Conservation (phyloP, 805 yeast species). For the Jamesozyma gamospora region DNA sequence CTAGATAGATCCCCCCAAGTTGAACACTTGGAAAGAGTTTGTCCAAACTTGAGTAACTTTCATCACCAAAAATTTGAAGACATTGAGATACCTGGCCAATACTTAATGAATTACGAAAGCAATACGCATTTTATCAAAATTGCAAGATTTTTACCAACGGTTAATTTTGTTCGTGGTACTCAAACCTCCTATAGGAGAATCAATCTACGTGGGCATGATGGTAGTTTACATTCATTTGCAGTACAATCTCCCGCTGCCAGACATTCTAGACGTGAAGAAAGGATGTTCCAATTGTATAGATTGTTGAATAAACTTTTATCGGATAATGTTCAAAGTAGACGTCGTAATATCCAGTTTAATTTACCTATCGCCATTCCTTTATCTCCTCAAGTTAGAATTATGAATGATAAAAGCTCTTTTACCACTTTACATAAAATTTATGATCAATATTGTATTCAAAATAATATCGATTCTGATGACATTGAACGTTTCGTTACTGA, state of each 20-base stretch:
- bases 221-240: constrained; percentile 83
- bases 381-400: constrained; percentile 86
- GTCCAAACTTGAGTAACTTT: constrained; percentile 93
- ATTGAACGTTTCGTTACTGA: constrained; percentile 81
- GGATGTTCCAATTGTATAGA: constrained; percentile 84
- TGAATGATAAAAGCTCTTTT: constrained; percentile 70
- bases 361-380: constrained; percentile 88
- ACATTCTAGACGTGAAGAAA: constrained; percentile 92
- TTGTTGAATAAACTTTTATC: constrained; percentile 74
- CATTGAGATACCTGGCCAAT: constrained; percentile 95
- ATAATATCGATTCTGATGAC: constrained; percentile 71
- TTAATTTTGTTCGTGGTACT: constrained; percentile 82
- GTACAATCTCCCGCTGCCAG: constrained; percentile 97
- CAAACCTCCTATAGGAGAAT: constrained; percentile 84
- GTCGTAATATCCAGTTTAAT: constrained; percentile 75
- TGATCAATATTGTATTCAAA: constrained; percentile 72
- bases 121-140: constrained; percentile 87
- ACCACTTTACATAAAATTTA: constrained; percentile 72
- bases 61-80: constrained; percentile 98
- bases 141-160: constrained; percentile 81
- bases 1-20: constrained; percentile 74
- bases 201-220: constrained; percentile 88
- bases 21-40: constrained; percentile 77
- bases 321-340: constrained; percentile 77
- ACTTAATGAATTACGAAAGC: constrained; percentile 75